Conservation (phyloP, 345 rosid species). For the Populus ilicifolia region DNA sequence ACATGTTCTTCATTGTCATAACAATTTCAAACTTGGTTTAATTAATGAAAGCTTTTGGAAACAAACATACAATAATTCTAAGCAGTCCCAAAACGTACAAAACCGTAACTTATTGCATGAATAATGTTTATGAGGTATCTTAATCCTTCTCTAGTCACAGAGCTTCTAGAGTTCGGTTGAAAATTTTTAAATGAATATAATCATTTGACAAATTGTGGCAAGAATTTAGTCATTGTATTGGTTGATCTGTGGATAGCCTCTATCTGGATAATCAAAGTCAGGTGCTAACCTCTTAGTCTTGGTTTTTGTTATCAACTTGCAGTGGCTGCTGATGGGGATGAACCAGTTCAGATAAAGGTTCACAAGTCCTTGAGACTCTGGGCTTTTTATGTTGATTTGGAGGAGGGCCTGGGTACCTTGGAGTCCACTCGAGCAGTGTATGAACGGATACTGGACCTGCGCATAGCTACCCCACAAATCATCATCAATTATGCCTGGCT, state of each 20-base stretch:
- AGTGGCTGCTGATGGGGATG: conserved; percentile 91
- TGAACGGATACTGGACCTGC: conserved; percentile 85
- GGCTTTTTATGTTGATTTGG: conserved; percentile 90
- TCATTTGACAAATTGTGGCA: not conserved
- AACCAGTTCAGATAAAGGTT: conserved; percentile 91
- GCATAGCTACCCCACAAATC: conserved; percentile 97
- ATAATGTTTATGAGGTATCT: too few species aligned
- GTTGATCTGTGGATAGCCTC: not conserved
- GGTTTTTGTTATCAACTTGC: conserved; percentile 20
- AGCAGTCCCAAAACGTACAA: not conserved
- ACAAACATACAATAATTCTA: not conserved
- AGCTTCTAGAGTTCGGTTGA: not conserved
- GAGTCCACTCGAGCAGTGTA: conserved; percentile 90
- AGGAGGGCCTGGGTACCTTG: conserved; percentile 86
- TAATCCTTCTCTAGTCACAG: too few species aligned
- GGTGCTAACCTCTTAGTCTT: not conserved
- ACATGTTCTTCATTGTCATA: not conserved
- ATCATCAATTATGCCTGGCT: conserved; percentile 81
- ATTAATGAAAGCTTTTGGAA: not conserved
- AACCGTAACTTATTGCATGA: not conserved
- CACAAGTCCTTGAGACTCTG: conserved; percentile 88
- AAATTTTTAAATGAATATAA: not conserved
- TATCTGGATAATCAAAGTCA: not conserved
- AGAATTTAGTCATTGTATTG: not conserved
- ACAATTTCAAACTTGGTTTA: not conserved